These are phyloP conservation scores for Butyriboletus loyo DNA, from an alignment of 768 basidiomycete genomes.

Conservation along the genomic window DNA sequence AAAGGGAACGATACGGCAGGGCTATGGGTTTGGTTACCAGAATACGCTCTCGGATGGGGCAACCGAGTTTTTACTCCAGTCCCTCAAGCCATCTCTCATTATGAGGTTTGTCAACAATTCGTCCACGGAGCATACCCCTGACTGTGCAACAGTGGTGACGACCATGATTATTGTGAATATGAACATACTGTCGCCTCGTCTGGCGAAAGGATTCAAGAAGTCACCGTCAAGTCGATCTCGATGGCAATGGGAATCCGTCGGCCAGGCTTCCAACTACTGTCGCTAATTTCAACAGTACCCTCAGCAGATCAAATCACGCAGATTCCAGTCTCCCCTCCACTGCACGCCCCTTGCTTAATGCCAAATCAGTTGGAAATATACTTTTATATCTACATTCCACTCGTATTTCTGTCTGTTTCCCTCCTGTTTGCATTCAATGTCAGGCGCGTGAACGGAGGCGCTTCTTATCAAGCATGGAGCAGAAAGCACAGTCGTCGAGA, in stretches of 20 bases:
- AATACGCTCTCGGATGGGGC: constrained; percentile 73
- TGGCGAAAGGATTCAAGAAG: constrained; percentile 51
- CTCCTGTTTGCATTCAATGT: constrained; percentile 36
- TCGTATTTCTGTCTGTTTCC: constrained; percentile 57
- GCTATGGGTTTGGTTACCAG: constrained; percentile 78
- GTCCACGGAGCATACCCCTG: not conserved
- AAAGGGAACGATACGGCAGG: constrained; percentile 66
- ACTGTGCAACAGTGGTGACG: constrained; percentile 66
- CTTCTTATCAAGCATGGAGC: constrained; percentile 5
- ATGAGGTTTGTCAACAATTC: constrained; percentile 55
- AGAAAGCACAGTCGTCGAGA: constrained; percentile 7
- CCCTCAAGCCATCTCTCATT: constrained; percentile 61
- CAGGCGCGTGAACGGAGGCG: constrained; percentile 9
- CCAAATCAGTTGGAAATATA: constrained; percentile 86
- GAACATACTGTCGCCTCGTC: constrained; percentile 39
- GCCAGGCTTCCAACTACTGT: constrained; percentile 90
- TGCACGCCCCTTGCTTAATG: constrained; percentile 69
- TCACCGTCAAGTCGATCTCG: constrained; percentile 87
- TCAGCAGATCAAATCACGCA: constrained; percentile 32
- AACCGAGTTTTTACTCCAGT: constrained; percentile 62
- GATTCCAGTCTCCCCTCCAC: constrained; percentile 29
- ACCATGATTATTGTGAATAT: constrained; percentile 93
- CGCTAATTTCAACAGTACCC: constrained; percentile 49
- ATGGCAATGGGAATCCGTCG: constrained; percentile 82
- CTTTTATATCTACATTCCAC: constrained; percentile 65